Evolutionary conservation across 176 grass and related monocot genomes (phyloP).

Genomic region (Triticum timopheevii): DNA sequence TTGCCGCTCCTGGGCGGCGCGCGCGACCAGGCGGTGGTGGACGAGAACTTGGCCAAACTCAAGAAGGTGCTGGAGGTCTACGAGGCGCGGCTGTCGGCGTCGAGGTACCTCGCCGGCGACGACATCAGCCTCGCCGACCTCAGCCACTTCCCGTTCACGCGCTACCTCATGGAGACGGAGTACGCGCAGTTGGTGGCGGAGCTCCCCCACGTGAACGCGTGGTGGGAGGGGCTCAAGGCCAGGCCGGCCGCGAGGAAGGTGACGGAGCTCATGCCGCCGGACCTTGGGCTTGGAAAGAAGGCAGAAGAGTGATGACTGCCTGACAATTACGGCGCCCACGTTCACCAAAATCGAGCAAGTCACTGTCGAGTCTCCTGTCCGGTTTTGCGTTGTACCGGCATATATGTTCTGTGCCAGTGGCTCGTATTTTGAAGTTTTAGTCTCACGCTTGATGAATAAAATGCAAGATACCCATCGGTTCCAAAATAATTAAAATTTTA

Average conservation of each 20-base stretch:
- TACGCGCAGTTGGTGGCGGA: slow-evolving; percentile 17
- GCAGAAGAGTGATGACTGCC: neutral
- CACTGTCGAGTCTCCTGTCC: no score
- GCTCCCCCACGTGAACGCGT: slow-evolving; percentile 31
- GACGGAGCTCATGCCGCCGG: neutral
- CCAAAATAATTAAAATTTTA: no score
- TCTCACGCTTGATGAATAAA: no score
- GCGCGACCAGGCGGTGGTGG: slow-evolving; percentile 33
- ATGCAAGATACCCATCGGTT: no score
- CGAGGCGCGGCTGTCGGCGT: slow-evolving; percentile 28
- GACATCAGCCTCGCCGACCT: slow-evolving; percentile 48
- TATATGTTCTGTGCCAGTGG: no score
- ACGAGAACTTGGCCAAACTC: slow-evolving; percentile 30
- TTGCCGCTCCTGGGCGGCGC: slow-evolving; percentile 6
- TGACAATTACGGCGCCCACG: no score
- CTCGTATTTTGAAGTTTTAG: no score
- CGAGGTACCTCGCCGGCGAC: slow-evolving; percentile 42
- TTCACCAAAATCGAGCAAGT: no score
- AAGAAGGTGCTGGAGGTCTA: slow-evolving; percentile 34
- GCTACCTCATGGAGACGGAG: slow-evolving; percentile 48
- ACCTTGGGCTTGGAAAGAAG: neutral
- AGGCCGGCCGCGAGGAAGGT: slow-evolving; percentile 38
- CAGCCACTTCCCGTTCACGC: slow-evolving; percentile 37
- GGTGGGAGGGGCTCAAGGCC: slow-evolving; percentile 46
- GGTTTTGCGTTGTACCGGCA: no score